A percentile compares a stretch with the other conserved stretches of the same genome.
Conservation (phyloP, 2,329 filamentous ascomycete species). For the Phialocephala sp. region DNA sequence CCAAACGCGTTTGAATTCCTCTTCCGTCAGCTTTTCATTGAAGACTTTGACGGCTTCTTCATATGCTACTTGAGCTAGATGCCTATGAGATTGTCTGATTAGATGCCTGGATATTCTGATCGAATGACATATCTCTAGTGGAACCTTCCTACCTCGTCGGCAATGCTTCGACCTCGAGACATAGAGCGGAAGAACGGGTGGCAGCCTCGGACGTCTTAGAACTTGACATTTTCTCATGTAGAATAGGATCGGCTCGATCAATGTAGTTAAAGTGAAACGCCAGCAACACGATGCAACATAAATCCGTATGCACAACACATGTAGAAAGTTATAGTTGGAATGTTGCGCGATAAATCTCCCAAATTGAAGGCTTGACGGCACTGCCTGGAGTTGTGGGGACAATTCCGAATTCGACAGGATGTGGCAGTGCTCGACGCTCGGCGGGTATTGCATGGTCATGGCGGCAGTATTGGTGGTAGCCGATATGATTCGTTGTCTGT, state of each 20-base stretch:
- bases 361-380: not conserved
- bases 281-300: not conserved
- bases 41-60: slow-evolving; percentile 10
- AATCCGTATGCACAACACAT: not conserved
- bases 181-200: not conserved
- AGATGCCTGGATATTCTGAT: not conserved
- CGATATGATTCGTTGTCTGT: not conserved
- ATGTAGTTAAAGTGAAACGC: not conserved
- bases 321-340: not conserved
- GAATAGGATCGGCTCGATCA: too few species aligned
- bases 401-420: not conserved
- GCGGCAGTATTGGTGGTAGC: not conserved
- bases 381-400: not conserved
- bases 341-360: too few species aligned
- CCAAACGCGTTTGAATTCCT: slow-evolving; percentile 15
- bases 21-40: slow-evolving; percentile 9
- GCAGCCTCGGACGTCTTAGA: not conserved
- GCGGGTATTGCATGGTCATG: not conserved
- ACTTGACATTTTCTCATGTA: not conserved
- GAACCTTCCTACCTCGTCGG: not conserved
- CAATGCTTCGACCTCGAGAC: not conserved
- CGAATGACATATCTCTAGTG: not conserved
- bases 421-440: not conserved
- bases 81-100: not conserved
- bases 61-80: slow-evolving; percentile 14